Percentiles rank a stretch among this genome's conserved stretches.
These are phyloP conservation scores for Fusarium transvaalense DNA, from an alignment of 2,329 filamentous ascomycete genomes.

Conservation along the genomic window DNA sequence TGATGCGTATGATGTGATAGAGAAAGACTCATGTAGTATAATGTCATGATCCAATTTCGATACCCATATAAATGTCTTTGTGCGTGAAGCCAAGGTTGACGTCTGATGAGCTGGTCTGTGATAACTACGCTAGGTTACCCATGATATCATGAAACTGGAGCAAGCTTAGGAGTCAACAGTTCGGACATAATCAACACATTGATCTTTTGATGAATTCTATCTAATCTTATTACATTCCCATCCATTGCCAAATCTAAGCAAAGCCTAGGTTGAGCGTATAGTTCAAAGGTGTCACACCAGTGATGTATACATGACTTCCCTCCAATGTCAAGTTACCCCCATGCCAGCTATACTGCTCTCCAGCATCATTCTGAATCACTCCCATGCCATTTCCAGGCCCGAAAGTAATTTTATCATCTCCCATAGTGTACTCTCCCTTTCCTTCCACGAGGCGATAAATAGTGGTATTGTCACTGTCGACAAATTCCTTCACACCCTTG, in stretches of 20 bases:
- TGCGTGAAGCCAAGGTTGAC: not conserved
- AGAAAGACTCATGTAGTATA: slow-evolving; percentile 3
- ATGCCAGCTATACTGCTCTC: slow-evolving; percentile 28
- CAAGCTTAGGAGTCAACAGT: too few relatives aligned
- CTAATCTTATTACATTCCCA: too few relatives aligned
- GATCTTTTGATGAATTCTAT: too few relatives aligned
- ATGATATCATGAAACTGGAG: too few relatives aligned
- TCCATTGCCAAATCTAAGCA: not conserved
- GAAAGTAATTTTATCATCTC: not conserved
- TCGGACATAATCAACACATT: too few relatives aligned
- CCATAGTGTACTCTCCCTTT: slow-evolving; percentile 10
- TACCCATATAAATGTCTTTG: not conserved
- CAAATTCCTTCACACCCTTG: slow-evolving; percentile 9
- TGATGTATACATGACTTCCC: slow-evolving; percentile 21
- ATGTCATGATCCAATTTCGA: slow-evolving; percentile 6
- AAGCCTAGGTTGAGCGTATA: slow-evolving; percentile 26
- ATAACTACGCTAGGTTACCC: too few relatives aligned
- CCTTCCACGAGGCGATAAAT: slow-evolving; percentile 15
- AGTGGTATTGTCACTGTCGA: slow-evolving; percentile 16
- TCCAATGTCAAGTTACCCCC: slow-evolving; percentile 10
- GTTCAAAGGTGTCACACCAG: slow-evolving; percentile 16
- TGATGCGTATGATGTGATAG: not conserved
- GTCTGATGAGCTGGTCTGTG: too few relatives aligned
- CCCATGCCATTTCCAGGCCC: slow-evolving; percentile 14
- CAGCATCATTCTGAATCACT: slow-evolving; percentile 9